Conservation (phyloP, 1,139 yeast genomes). For the Trichomonascaceae sp. region DNA sequence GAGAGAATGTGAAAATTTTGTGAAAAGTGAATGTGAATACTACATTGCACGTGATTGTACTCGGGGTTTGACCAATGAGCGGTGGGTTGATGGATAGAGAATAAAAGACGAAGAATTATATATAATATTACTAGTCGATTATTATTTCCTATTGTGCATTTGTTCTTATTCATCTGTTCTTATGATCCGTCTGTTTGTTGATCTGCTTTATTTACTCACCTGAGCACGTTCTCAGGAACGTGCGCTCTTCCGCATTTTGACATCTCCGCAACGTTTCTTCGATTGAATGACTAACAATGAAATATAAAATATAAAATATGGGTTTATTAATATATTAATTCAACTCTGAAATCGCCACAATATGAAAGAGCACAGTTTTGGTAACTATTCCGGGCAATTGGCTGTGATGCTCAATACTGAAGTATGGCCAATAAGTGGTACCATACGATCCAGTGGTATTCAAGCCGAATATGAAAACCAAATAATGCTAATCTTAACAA, state of each 20-base stretch:
- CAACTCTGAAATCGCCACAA: not conserved
- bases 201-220: not conserved
- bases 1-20: not conserved
- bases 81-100: not conserved
- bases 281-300: not conserved
- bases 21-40: not conserved
- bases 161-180: not conserved
- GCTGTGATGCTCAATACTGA: not conserved
- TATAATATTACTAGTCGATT: too few species aligned
- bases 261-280: not conserved
- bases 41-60: constrained; percentile 5
- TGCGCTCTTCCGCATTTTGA: not conserved
- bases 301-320: not conserved
- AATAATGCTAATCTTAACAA: not conserved
- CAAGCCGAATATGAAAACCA: not conserved
- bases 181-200: not conserved
- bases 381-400: not conserved
- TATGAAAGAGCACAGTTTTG: not conserved
- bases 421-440: too few species aligned
- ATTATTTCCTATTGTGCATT: not conserved
- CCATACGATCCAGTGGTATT: not conserved
- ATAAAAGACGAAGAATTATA: too few species aligned
- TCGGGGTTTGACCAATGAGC: not conserved
- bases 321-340: too few species aligned
- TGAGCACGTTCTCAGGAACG: not conserved